Conservation (phyloP, 2,329 filamentous ascomycete species). For the Ophioceras dolichostomum region DNA sequence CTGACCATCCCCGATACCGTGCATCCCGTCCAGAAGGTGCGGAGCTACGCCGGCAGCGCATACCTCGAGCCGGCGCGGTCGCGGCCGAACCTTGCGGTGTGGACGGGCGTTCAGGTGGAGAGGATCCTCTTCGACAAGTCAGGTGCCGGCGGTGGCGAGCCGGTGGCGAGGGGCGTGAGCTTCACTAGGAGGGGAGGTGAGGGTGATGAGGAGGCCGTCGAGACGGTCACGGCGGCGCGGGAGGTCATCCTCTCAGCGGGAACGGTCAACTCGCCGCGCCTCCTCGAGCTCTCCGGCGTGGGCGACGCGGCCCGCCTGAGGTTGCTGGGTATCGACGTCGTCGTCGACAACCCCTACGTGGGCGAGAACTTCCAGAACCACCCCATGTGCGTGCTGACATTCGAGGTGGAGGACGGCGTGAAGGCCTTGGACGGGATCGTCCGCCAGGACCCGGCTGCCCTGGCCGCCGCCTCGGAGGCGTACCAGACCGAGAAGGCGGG, state of each 20-base stretch:
- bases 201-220: neutral
- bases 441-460: constrained; percentile 16
- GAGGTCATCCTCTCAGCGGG: constrained; percentile 31
- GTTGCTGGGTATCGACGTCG: constrained; percentile 21
- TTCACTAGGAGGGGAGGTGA: too few species aligned
- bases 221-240: constrained; percentile 33
- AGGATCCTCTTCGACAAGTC: neutral
- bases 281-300: constrained; percentile 22
- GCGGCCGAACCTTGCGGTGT: constrained; percentile 32
- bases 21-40: constrained; percentile 59
- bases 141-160: neutral
- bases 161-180: neutral
- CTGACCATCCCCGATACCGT: constrained; percentile 59
- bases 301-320: constrained; percentile 25
- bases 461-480: constrained; percentile 13
- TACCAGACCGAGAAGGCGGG: constrained; percentile 14
- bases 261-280: constrained; percentile 20
- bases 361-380: constrained; percentile 35
- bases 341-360: constrained; percentile 29
- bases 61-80: constrained; percentile 89
- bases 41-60: constrained; percentile 26
- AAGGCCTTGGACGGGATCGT: constrained; percentile 15
- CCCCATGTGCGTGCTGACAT: constrained; percentile 24
- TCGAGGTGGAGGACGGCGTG: constrained; percentile 23
- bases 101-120: neutral